phyloP scores from a whole-genome alignment of 23 red algal genomes.

The Gracilaria domingensis region DNA sequence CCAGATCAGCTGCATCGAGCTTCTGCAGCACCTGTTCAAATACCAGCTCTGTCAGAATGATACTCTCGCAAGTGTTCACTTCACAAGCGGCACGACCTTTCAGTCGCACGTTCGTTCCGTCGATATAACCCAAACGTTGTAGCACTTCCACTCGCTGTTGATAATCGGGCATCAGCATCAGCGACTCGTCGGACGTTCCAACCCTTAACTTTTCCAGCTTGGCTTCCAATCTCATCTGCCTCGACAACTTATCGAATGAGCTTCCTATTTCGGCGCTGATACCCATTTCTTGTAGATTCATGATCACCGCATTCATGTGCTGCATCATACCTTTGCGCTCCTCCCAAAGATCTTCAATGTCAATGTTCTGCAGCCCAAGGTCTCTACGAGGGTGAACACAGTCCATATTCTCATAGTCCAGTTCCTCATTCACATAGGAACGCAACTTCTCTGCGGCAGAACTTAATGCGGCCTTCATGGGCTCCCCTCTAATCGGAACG shows the following conservation, averaged over 20 bases:
- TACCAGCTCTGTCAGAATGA: slow-evolving; percentile 86
- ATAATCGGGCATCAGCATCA: slow-evolving; percentile 96
- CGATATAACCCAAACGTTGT: slow-evolving; percentile 80
- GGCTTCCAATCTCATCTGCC: slow-evolving; percentile 37
- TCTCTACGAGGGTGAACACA: slow-evolving; percentile 59
- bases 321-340: slow-evolving; percentile 53
- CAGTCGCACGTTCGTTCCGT: slow-evolving; percentile 77
- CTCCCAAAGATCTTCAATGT: slow-evolving; percentile 70
- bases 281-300: slow-evolving; percentile 2
- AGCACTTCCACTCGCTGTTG: slow-evolving; percentile 83
- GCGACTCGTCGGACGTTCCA: slow-evolving; percentile 81
- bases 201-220: slow-evolving; percentile 79
- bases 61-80: slow-evolving; percentile 92
- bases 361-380: slow-evolving; percentile 68
- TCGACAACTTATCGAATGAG: slow-evolving; percentile 35
- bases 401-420: neutral
- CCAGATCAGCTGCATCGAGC: slow-evolving; percentile 70
- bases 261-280: slow-evolving; percentile 33
- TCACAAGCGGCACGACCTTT: slow-evolving; percentile 99
- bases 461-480: slow-evolving; percentile 51
- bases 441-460: slow-evolving; percentile 78
- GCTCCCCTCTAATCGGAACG: slow-evolving; percentile 78
- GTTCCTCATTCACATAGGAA: slow-evolving; percentile 26
- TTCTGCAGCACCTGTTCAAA: slow-evolving; percentile 90
- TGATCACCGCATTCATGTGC: slow-evolving; percentile 21